Evolutionary conservation across 352 stramenopile species (phyloP).

Genomic region (Phytophthora boehmeriae): DNA sequence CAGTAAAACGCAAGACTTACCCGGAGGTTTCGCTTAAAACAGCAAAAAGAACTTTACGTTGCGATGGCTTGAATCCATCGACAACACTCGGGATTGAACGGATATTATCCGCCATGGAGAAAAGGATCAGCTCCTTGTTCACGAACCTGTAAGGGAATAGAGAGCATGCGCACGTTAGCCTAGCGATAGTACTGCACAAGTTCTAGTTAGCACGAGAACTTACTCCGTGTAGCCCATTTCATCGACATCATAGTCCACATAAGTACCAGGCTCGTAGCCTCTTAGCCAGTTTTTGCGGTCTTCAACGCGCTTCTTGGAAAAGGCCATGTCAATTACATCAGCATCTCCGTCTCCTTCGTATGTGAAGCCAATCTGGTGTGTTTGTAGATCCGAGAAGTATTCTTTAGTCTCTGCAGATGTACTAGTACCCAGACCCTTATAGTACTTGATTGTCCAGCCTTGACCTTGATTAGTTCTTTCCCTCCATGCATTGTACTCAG

Average conservation of each 20-base stretch:
- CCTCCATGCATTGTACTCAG: conserved; percentile 96
- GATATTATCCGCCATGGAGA: conserved; percentile 98
- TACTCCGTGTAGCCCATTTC: conserved; percentile 94
- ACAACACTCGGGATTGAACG: conserved; percentile 95
- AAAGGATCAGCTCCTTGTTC: conserved; percentile 99
- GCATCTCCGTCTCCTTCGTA: conserved; percentile 91
- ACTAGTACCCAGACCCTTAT: conserved; percentile 99
- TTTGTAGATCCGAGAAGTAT: conserved; percentile 96
- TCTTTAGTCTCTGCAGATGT: conserved; percentile 96
- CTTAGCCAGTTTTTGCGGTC: conserved; percentile 97
- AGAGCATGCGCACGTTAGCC: conserved; percentile 8
- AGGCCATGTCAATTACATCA: conserved; percentile 97
- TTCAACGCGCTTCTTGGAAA: conserved; percentile 96
- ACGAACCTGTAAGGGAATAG: conserved; percentile 84
- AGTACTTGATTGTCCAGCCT: conserved; percentile 98
- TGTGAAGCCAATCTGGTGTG: conserved; percentile 94
- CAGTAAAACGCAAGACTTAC: conserved; percentile 47
- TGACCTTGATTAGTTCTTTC: conserved; percentile 87
- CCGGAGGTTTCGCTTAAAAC: conserved; percentile 98
- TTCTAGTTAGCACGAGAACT: conserved; percentile 9
- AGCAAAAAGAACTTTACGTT: conserved; percentile 98
- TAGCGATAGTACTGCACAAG: background rate
- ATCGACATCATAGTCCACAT: conserved; percentile 93
- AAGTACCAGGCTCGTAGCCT: conserved; percentile 84
- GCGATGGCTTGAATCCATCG: conserved; percentile 98